These are phyloP conservation scores for Dillenia suffruticosa DNA, from an alignment of 164 flowering plant species.

Conservation along the genomic window DNA sequence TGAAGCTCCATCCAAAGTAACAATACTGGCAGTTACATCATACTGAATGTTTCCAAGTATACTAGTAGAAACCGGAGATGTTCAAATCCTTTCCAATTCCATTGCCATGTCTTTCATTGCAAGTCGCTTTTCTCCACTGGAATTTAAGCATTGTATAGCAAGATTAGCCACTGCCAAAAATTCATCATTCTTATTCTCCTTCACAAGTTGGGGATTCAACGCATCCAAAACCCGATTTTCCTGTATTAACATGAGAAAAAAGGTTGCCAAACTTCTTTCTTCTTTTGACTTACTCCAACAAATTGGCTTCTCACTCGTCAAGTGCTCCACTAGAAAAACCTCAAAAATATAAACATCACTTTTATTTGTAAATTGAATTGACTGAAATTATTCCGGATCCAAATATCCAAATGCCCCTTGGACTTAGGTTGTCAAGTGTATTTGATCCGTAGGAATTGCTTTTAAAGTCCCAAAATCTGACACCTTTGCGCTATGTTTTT, in stretches of 20 bases:
- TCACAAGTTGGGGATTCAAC: neutral
- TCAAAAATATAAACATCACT: slow-evolving; percentile 3
- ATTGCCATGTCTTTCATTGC: slow-evolving; percentile 6
- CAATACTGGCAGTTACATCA: too few species aligned
- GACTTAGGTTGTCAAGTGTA: neutral
- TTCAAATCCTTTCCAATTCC: neutral
- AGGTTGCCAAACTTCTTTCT: neutral
- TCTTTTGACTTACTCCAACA: neutral
- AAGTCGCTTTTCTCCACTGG: neutral
- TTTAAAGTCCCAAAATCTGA: neutral
- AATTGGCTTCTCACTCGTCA: neutral
- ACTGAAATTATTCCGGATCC: slow-evolving; percentile 2
- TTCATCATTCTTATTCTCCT: neutral
- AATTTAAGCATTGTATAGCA: neutral
- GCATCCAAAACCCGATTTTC: neutral
- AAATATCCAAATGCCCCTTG: neutral
- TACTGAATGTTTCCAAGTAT: too few species aligned
- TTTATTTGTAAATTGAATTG: neutral
- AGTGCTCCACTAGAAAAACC: neutral
- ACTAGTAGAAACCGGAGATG: too few species aligned
- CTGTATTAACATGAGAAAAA: neutral
- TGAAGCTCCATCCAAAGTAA: too few species aligned
- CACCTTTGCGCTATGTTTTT: neutral
- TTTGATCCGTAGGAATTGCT: neutral
- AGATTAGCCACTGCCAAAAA: neutral